Conservation (phyloP, 2,329 filamentous ascomycete genomes). For the Lecanicillium sp. region DNA sequence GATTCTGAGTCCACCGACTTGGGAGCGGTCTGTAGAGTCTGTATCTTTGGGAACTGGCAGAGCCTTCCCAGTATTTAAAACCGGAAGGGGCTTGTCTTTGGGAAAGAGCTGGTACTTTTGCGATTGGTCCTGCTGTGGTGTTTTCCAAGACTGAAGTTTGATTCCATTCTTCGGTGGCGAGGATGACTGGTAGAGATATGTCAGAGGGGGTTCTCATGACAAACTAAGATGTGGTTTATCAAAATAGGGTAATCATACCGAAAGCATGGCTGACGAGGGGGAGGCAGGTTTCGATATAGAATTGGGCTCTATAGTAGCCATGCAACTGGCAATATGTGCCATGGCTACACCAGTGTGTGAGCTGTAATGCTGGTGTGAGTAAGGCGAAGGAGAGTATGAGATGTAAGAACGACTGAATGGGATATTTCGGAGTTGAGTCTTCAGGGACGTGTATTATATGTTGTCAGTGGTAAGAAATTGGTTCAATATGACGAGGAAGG, state of each 20-base stretch:
- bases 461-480: not conserved
- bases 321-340: conserved; percentile 56
- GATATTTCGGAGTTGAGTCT: not conserved
- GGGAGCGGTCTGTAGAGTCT: conserved; percentile 22
- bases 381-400: not conserved
- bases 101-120: conserved; percentile 57
- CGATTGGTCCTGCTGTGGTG: conserved; percentile 43
- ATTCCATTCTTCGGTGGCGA: conserved; percentile 22
- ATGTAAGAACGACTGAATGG: not conserved
- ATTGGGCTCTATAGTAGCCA: conserved; percentile 40
- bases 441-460: not conserved
- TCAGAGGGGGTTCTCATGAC: not conserved
- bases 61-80: conserved; percentile 31
- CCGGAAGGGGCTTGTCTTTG: conserved; percentile 38
- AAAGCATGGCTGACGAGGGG: conserved; percentile 35
- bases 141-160: conserved; percentile 49
- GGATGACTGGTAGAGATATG: conserved; percentile 10
- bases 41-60: conserved; percentile 1
- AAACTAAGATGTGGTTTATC: conserved; percentile 8
- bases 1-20: conserved; percentile 32
- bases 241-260: conserved; percentile 26
- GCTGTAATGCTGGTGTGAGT: not conserved
- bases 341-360: conserved; percentile 25
- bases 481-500: conserved; percentile 2
- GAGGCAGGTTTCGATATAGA: conserved; percentile 45